Base-by-base conservation (phyloP, 345 rosid species). In the Barbarea vulgaris region DNA sequence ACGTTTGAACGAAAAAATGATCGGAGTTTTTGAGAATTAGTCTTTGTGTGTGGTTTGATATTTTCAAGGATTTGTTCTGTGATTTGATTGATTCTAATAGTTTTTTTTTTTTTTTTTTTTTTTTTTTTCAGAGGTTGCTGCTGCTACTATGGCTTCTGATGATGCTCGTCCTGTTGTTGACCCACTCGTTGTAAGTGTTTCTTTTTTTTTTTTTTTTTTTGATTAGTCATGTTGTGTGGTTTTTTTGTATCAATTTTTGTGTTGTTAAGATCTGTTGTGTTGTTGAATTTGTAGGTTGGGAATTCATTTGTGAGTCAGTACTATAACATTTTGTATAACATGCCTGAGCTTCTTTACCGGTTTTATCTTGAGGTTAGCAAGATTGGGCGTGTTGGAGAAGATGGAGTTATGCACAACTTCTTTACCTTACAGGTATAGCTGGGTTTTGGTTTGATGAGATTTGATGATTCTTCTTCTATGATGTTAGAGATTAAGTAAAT, bases 281-380 rank as follows among this genome's bases (percentile, higher is more conserved):
- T 69, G 55, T 28, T 76, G 15, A 42, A 11, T 48, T 48, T 48
- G 6, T 62, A 86, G 89, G 83, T 86, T n/a, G 89, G 84, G 30
- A 78, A 52, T 18, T 81, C 81, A 3, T 86, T 86, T 77, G 83
- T 80, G 13, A 76, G 27, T 50, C 89, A 82, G 67, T 86, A 86
- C 75, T 86, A 86, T 72, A 65, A 51, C n/a, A 74, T 86, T 21
- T 15, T 81, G 83, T 70, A 75, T 46, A 69, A 73, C 28, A 74
- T 72, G 33, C 89, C 89, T 24, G 79, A 84, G 62, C 79, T 51
- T 64, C 83, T 86, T 24, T 78, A 79, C 77, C 80, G 82, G 1
- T 86, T 86, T 67, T 86, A 86, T 61, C 80, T 80, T 39, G 85
- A 86, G 52, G 63, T 21, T 15, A 86, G 89, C 27, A 78, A 76